These are phyloP conservation scores for Solanum chacoense DNA, from an alignment of 305 asterid genomes.

Conservation along the genomic window DNA sequence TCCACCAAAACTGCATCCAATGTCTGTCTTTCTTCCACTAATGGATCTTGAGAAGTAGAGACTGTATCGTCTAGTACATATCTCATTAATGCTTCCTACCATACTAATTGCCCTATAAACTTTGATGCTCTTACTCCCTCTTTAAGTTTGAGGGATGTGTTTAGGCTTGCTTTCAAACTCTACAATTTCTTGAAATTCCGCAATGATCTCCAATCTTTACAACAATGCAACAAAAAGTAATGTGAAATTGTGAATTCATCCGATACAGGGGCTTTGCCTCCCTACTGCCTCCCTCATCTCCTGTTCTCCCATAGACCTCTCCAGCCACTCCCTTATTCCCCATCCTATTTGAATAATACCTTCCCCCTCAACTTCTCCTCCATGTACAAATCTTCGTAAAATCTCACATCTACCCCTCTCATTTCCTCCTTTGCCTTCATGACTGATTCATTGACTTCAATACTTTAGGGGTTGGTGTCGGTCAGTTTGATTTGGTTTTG, in stretches of 20 bases:
- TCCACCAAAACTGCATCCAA: neutral
- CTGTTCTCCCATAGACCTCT: neutral
- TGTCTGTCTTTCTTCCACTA: neutral
- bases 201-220: neutral
- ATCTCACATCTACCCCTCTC: neutral
- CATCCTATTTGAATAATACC: neutral
- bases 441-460: neutral
- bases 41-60: neutral
- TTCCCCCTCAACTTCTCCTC: neutral
- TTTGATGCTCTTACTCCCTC: neutral
- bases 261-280: neutral
- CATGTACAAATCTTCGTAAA: neutral
- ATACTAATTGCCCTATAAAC: neutral
- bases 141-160: neutral
- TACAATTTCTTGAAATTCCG: neutral
- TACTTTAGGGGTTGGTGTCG: neutral
- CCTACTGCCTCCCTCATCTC: neutral
- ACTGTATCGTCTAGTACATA: neutral
- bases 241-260: neutral
- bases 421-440: neutral
- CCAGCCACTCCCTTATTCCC: neutral
- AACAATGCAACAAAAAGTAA: neutral
- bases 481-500: neutral
- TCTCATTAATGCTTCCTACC: neutral
- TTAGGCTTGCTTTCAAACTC: neutral